These are phyloP conservation scores for Nicotiana paniculata DNA, from an alignment of 257 asterid species.

Conservation along the genomic window DNA sequence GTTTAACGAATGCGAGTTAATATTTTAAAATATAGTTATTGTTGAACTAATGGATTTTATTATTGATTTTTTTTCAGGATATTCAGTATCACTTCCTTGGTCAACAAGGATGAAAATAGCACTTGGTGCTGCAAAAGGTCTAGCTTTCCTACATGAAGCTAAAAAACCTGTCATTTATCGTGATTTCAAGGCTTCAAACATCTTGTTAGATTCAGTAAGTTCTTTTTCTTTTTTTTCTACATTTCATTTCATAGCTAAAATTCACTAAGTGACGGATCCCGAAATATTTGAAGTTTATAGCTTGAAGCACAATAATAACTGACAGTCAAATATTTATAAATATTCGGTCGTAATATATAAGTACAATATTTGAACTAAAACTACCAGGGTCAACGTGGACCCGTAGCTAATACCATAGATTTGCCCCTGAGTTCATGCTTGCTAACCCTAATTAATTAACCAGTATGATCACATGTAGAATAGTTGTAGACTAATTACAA, in stretches of 20 bases:
- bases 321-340: no score
- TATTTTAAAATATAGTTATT: not conserved
- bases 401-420: no score
- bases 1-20: not conserved
- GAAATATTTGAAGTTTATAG: no score
- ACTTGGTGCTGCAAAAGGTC: conserved; percentile 86
- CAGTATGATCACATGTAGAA: not conserved
- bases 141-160: conserved; percentile 89
- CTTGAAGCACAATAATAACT: no score
- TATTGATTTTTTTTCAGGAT: conserved; percentile 32
- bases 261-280: no score
- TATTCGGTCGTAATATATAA: no score
- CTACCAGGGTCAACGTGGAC: no score
- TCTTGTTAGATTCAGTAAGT: conserved; percentile 72
- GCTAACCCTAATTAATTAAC: not conserved
- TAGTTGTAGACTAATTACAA: not conserved
- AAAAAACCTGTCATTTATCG: conserved; percentile 81
- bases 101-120: conserved; percentile 83
- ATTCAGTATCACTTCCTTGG: conserved; percentile 86
- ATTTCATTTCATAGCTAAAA: no score
- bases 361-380: no score
- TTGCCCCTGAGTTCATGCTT: no score
- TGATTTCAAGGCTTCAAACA: conserved; percentile 85
- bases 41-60: not conserved
- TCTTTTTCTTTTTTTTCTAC: not conserved